phyloP scores from a whole-genome alignment of 2,329 filamentous ascomycete species.

The Botrytis deweyae region DNA sequence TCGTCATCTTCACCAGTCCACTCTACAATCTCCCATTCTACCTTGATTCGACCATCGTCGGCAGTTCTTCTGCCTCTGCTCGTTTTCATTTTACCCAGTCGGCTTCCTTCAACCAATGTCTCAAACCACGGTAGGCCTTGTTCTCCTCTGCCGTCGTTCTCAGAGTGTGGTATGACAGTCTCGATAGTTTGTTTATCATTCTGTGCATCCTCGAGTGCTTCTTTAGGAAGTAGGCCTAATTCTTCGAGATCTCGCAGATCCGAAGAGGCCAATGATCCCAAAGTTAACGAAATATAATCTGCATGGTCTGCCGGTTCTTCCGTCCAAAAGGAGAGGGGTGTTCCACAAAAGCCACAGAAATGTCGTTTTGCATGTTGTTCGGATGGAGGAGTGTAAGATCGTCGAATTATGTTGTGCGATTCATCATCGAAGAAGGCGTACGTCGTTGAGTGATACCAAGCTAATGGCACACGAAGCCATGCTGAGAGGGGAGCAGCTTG shows the following conservation, averaged over 20 bases:
- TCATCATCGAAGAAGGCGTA: conserved; percentile 78
- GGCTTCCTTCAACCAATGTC: conserved; percentile 72
- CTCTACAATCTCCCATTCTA: conserved; percentile 85
- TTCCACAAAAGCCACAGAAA: conserved; percentile 92
- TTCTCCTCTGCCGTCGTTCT: conserved; percentile 30
- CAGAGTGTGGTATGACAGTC: conserved; percentile 33
- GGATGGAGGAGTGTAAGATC: conserved; percentile 61
- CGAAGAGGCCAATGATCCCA: conserved; percentile 72
- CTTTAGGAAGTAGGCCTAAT: conserved; percentile 66
- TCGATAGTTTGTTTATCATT: conserved; percentile 30
- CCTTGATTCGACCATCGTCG: conserved; percentile 61
- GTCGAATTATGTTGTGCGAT: conserved; percentile 63
- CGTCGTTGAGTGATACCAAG: conserved; percentile 76
- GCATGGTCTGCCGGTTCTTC: conserved; percentile 69
- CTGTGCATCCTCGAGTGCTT: conserved; percentile 41
- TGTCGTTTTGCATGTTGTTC: conserved; percentile 62
- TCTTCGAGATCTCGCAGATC: conserved; percentile 73
- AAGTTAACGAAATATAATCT: conserved; percentile 75
- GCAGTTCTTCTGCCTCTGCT: conserved; percentile 54
- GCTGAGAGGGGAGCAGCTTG: conserved; percentile 73
- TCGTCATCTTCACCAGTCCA: conserved; percentile 55
- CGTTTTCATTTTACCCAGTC: conserved; percentile 65
- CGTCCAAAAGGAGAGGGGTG: conserved; percentile 79
- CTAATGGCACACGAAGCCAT: conserved; percentile 78
- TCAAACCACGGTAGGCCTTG: conserved; percentile 81